phyloP scores from a whole-genome alignment of 495 filamentous ascomycete genomes.

The Wilcoxina mikolae region DNA sequence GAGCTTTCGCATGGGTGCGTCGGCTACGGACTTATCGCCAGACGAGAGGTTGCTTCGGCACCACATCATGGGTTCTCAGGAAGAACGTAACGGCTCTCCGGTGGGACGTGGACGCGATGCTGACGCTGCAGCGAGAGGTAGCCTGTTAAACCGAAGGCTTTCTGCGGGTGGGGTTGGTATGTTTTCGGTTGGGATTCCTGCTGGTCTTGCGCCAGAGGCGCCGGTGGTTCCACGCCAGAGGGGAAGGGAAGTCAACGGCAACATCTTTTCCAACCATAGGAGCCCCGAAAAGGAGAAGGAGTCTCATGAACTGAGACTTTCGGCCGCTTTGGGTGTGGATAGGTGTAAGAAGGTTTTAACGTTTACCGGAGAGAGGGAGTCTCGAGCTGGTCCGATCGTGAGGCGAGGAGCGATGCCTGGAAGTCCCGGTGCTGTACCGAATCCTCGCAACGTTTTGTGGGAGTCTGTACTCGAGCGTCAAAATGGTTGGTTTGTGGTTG shows the following conservation, averaged over 20 bases:
- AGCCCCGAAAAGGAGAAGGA: slow-evolving; percentile 42
- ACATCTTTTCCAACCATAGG: slow-evolving; percentile 22
- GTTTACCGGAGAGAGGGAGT: slow-evolving; percentile 22
- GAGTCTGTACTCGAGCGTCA: neutral
- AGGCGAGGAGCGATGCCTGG: neutral
- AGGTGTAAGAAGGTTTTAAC: slow-evolving; percentile 44
- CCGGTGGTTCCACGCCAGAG: neutral
- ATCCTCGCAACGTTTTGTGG: neutral
- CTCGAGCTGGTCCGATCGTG: neutral
- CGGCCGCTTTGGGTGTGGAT: slow-evolving; percentile 72
- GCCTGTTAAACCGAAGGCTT: slow-evolving; percentile 16
- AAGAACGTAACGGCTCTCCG: neutral
- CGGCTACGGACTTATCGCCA: slow-evolving; percentile 19
- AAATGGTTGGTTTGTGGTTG: neutral
- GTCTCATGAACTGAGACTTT: slow-evolving; percentile 61
- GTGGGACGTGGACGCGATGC: neutral
- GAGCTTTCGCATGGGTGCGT: slow-evolving; percentile 27
- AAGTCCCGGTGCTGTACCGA: neutral
- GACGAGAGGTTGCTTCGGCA: slow-evolving; percentile 26
- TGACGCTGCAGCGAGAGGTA: neutral
- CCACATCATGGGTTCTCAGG: slow-evolving; percentile 7
- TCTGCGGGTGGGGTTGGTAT: slow-evolving; percentile 24
- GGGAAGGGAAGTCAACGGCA: slow-evolving; percentile 26
- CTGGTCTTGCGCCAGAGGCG: neutral
- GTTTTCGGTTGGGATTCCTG: slow-evolving; percentile 18